Base-by-base conservation (phyloP, 495 filamentous ascomycete genomes). In the Penicillium verhagenii region DNA sequence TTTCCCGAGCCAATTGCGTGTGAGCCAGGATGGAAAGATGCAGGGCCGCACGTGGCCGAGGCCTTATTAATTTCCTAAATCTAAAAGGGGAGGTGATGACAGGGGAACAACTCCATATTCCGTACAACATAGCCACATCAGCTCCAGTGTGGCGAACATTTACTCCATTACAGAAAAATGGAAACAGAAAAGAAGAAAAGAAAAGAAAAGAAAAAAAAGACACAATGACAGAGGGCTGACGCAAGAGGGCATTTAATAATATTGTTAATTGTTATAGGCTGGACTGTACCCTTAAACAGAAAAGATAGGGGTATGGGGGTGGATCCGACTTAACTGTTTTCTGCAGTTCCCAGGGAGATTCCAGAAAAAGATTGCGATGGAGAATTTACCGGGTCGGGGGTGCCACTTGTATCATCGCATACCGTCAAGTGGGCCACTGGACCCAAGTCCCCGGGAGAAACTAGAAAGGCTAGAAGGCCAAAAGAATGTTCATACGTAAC, bases 401-500 rank as follows among this genome's bases (percentile, higher is more conserved):
- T 31, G 33, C 33, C 33, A 35, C 47, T 20, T 23, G 43, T 54
- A 54, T 50, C 42, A 33, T 50, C 26, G 20, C 26, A 50, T 47
- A 45, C 50, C 50, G 33, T 26, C 23, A 43, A 45, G 35, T 47
- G 44, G 48, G 23, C 35, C 42, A 25, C 20, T 45, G 6, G 42
- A 65, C 51, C 63, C 63, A 65, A 43, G 26, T 16, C 18, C 42
- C 39, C 53, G 64, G 61, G 59, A 45, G 51, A 29, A n/a, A 52
- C 62, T 69, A 66, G 71, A 69, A 72, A 52, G 57, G 61, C 70
- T 72, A 72, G 70, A 72, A 72, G 70, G 52, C 37, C 42, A 61
- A 64, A 72, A 72, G 69, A 72, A 71, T 68, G 67, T 60, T 65
- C 61, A 65, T 65, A 69, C 67, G 68, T 72, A 73, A 72, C 63